Conservation (phyloP, 2,329 filamentous ascomycete genomes). For the Sphaceloma murrayae region DNA sequence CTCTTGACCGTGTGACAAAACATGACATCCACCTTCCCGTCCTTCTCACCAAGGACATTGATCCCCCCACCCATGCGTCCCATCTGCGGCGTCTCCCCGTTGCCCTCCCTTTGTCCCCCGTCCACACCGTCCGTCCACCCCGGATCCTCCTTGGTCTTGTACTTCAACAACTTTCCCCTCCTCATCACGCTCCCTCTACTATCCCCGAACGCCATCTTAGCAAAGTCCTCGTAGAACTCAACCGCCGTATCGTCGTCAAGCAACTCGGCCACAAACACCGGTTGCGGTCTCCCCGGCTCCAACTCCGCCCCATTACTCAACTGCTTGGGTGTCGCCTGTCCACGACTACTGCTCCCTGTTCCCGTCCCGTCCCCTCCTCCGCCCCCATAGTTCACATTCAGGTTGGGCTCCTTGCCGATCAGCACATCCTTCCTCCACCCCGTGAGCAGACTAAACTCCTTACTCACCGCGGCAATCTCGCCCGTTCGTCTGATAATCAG, state of each 20-base stretch:
- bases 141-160: constrained; percentile 60
- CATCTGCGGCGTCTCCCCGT: constrained; percentile 21
- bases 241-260: constrained; percentile 89
- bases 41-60: constrained; percentile 65
- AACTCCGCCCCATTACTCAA: constrained; percentile 24
- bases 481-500: constrained; percentile 86
- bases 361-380: constrained; percentile 30
- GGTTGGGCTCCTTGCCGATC: constrained; percentile 75
- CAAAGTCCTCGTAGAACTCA: constrained; percentile 93
- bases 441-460: constrained; percentile 91
- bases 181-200: constrained; percentile 75
- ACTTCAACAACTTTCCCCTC: constrained; percentile 80
- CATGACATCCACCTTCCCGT: constrained; percentile 87
- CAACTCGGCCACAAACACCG: constrained; percentile 84
- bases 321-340: constrained; percentile 39
- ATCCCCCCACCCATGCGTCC: constrained; percentile 47
- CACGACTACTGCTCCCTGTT: constrained; percentile 38
- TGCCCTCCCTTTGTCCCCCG: constrained; percentile 3
- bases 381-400: constrained; percentile 70
- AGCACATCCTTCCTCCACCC: constrained; percentile 89
- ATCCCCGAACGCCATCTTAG: constrained; percentile 83
- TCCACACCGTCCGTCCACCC: constrained; percentile 24
- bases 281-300: constrained; percentile 46
- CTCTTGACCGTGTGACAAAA: constrained; percentile 97
- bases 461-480: constrained; percentile 89